Evolutionary conservation across 2,329 filamentous ascomycete species (phyloP), one percentile per base, ranked within the genome.

Genomic region (Juglanconis oblonga): DNA sequence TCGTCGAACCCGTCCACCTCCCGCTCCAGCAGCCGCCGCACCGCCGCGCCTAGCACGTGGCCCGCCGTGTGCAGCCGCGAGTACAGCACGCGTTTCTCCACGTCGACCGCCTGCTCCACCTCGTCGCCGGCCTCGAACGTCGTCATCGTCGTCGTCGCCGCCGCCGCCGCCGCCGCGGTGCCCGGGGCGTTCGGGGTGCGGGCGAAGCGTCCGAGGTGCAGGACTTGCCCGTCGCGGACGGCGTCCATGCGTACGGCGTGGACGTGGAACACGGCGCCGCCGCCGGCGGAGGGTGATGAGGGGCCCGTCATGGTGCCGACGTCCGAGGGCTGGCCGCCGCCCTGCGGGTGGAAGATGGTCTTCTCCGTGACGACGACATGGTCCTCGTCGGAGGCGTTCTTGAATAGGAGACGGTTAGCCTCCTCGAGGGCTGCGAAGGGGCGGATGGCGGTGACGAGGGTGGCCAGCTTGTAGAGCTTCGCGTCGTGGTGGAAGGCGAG

Each of bases 331-430:
- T 92, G 89, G 7, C 89, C 89, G 62, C 89, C 89, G 24, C 89
- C 89, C 71, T 92, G 89, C 0, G 87, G 85, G 63, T 92, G 87
- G 73, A 92, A 92, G 62, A 91, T 87, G n/a, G 89, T 91, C 51
- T 82, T 73, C 2, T 82, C 76, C 0, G 86, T 88, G 5, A 85
- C 78, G 24, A 90, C 71, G n/a, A 86, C 80, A 67, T 81, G 79
- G 1, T 79, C 70, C 3, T 50, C 52, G 1, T 31, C 44, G 10
- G 11, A 29, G 6, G 11, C 44, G 8, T 81, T 73, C 68, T 89
- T 89, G 76, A 87, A 87, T 9, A 90, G 79, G 6, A 73, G 68
- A 55, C 75, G 79, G 58, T 84, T 82, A 36, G 75, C 71, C 38
- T 81, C 74, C 3, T 83, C 77, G 1, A 89, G 77, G 2, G 73